Conservation (phyloP, 1,284 basidiomycete species). For the Moesziomyces sp. region DNA sequence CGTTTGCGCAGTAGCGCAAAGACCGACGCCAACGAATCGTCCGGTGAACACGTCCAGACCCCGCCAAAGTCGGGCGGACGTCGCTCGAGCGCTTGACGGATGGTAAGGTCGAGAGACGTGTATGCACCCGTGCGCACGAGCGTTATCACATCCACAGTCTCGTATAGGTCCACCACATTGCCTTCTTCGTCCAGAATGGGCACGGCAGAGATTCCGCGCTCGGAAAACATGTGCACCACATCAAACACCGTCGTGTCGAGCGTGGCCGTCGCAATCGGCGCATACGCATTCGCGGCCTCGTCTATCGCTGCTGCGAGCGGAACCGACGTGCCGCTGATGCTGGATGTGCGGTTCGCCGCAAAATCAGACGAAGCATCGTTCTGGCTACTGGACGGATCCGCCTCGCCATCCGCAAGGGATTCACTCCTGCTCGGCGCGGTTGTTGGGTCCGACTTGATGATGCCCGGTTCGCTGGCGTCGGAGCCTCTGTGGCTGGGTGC, state of each 20-base stretch:
- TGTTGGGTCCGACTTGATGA: constrained; percentile 16
- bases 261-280: constrained; percentile 91
- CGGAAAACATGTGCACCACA: constrained; percentile 98
- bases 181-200: constrained; percentile 94
- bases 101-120: constrained; percentile 92
- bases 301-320: neutral
- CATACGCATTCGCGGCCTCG: constrained; percentile 72
- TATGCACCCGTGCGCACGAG: constrained; percentile 90
- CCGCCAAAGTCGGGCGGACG: constrained; percentile 90
- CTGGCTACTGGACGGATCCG: neutral
- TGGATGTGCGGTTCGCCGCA: no score
- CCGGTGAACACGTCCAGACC: constrained; percentile 92
- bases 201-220: constrained; percentile 93
- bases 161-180: constrained; percentile 94
- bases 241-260: constrained; percentile 94
- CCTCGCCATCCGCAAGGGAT: constrained; percentile 1
- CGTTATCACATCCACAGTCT: constrained; percentile 95
- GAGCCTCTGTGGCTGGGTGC: constrained; percentile 23
- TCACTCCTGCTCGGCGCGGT: constrained; percentile 25
- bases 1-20: constrained; percentile 92
- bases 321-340: neutral
- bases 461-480: constrained; percentile 38
- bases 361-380: constrained; percentile 13
- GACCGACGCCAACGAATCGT: constrained; percentile 91
- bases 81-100: constrained; percentile 89